phyloP scores from a whole-genome alignment of 2,329 filamentous ascomycete species.

The Alternaria viburni region DNA sequence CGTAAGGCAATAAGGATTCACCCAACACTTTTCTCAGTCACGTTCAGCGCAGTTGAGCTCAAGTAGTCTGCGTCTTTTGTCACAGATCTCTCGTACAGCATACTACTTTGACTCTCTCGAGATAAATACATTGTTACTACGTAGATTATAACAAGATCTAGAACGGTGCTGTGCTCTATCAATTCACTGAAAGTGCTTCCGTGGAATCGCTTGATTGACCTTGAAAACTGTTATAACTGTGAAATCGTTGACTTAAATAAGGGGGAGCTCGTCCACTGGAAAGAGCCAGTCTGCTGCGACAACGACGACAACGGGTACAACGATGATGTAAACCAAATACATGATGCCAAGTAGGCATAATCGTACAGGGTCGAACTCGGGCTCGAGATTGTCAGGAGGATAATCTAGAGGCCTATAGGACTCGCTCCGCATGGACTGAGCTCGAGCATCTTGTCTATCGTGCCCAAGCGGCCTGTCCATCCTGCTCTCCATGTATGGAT shows the following conservation, averaged over 20 bases:
- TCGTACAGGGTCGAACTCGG: background rate
- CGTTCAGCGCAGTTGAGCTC: background rate
- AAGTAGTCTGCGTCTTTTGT: background rate
- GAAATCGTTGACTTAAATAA: background rate
- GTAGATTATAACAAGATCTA: background rate
- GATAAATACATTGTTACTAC: background rate
- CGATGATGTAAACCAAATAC: background rate
- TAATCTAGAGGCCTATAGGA: background rate
- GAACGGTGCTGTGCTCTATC: background rate
- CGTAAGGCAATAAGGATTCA: background rate
- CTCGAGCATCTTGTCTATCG: background rate
- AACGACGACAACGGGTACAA: background rate
- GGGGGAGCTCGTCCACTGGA: background rate
- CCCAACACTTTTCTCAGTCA: background rate
- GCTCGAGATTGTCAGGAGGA: background rate
- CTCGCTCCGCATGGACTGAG: background rate
- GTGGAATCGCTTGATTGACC: background rate
- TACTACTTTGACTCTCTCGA: background rate
- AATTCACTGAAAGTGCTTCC: background rate
- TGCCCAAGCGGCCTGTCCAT: background rate
- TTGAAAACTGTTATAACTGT: background rate
- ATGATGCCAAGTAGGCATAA: background rate
- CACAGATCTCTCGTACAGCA: background rate
- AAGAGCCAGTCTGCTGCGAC: background rate
- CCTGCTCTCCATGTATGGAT: background rate